These are phyloP conservation scores for Aspergillus transmontanensis DNA, from an alignment of 2,329 filamentous ascomycete genomes.

Conservation along the genomic window DNA sequence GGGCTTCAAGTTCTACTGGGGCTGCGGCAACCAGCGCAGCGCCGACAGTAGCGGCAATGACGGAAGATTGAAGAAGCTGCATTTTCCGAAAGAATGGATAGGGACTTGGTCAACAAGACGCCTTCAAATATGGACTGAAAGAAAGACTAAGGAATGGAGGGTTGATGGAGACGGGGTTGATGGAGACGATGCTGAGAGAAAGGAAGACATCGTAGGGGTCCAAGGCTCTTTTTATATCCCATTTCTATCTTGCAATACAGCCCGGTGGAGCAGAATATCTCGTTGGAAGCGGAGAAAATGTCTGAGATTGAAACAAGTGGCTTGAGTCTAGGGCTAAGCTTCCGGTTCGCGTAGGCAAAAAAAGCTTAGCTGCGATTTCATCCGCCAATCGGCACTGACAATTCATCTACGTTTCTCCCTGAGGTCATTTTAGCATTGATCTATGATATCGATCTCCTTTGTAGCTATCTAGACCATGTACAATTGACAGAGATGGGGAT, in stretches of 20 bases:
- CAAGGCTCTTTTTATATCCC: not conserved
- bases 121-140: conserved; percentile 2
- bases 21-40: conserved; percentile 17
- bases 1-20: conserved; percentile 10
- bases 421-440: not conserved
- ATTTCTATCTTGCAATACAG: not conserved
- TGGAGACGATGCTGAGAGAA: not conserved
- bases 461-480: not conserved
- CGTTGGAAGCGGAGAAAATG: not conserved
- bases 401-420: not conserved
- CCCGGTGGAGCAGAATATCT: not conserved
- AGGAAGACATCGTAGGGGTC: not conserved
- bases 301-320: not conserved
- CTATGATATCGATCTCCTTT: not conserved
- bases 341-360: not conserved
- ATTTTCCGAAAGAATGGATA: conserved; percentile 12
- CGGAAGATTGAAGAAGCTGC: conserved; percentile 17
- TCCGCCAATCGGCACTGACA: not conserved
- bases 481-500: not conserved
- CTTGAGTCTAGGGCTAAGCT: conserved; percentile 1
- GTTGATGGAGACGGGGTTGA: not conserved
- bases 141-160: conserved; percentile 6
- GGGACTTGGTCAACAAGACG: conserved; percentile 16
- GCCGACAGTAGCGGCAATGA: conserved; percentile 17
- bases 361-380: not conserved